Evolutionary conservation across 2,329 filamentous ascomycete genomes (phyloP), one percentile per base, ranked within the genome.

Genomic region (Phialemonium atrogriseum): DNA sequence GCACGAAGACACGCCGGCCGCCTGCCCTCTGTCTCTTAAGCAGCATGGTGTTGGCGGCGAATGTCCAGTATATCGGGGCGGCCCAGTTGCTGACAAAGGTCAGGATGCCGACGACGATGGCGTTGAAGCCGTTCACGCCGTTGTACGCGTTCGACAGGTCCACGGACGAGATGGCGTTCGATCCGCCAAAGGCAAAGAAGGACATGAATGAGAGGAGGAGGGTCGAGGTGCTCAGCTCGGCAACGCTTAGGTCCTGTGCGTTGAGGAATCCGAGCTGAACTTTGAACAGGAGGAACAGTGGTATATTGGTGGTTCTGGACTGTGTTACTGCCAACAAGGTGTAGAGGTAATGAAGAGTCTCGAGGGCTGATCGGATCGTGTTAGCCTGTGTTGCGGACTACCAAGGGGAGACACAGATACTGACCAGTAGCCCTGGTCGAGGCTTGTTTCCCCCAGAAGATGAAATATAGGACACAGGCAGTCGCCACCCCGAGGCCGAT

Each of bases 81-180:
- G 85, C 79, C 88, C 89, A 98, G 54, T 98, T 98, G 45, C 83
- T 77, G 6, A 86, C 53, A 49, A 95, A 94, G 3, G 88, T 87
- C 31, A 98, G 66, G 4, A 84, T 40, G 1, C 86, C 91, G 11
- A 98, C 91, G 11, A 78, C 69, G n/a, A 77, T 41, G 40, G 91
- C 67, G 49, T 84, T 88, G 64, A 93, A 98, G 34, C 70, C 75
- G 30, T 70, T 73, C 22, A 98, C 70, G 40, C 91, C 91, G 48
- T 98, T 98, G 60, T 98, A 98, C 0, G 88, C 88, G 51, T 81
- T 94, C 5, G 86, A 93, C 13, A 98, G 71, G 50, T 96, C 88
- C 46, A 98, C 77, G n/a, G 84, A 89, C 10, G 88, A 94, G 44
- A 98, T 94, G 24, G 91, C 83, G 54, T 98, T 98, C 27, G 84